Evolutionary conservation across 2,329 filamentous ascomycete species (phyloP), one percentile per base, ranked within the genome.

Genomic region (Trichoderma hamatum): DNA sequence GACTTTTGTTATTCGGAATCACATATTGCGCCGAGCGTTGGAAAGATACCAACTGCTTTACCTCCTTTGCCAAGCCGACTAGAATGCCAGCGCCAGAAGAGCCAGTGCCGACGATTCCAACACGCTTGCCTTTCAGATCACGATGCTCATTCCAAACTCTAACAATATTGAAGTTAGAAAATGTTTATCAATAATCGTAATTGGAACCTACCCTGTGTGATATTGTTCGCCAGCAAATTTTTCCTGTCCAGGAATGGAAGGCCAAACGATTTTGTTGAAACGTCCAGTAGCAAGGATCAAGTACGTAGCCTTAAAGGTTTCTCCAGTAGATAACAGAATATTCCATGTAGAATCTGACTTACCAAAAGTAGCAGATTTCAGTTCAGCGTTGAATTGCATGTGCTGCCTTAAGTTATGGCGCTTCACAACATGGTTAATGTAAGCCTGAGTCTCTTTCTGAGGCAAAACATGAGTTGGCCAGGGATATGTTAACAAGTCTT

Each of bases 391-490:
- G 39, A 62, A 32, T 5, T 62, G 59, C 24, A 62, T 62, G 1
- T 62, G 21, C 39, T 24, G 28, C 30, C 39, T 30, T 28, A 49
- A 49, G 19, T 49, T 28, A 32, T 62, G 39, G 11, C 28, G 59
- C n/a, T 49, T 30, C 11, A 62, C 59, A 11, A 62, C 59, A n/a
- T 62, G 59, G 4, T 62, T 62, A 9, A 62, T 28, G 30, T 62
- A 62, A 4, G 28, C 39, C 26, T 9, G 39, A 3, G 30, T 62
- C 39, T 62, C 59, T 28, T 62, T 49, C 39, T 62, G 59, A 34
- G 59, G 43, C 21, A 62, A 19, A 32, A 49, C 46, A 43, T 62
- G 59, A 21, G 30, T 62, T 32, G 59, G 39, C 59, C 59, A 62
- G 10, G 39, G 39, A 16, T 62, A 62, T 6, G 39, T 62, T 16